Evolutionary conservation across 176 grass and related monocot genomes (phyloP).

Genomic region (Oryza coarctata): DNA sequence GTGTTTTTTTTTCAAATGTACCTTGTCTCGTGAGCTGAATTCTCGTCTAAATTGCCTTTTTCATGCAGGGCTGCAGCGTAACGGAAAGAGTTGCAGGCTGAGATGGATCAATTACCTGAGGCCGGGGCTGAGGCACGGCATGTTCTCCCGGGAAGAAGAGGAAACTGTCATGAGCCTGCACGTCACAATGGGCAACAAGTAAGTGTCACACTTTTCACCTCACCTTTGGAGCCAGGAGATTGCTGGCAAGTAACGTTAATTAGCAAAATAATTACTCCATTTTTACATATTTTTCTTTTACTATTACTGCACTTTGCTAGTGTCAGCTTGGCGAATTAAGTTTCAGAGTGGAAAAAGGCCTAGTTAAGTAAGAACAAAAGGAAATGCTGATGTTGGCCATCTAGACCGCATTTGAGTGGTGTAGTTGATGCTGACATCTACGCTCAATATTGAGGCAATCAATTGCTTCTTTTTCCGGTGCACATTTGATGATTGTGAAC

Average conservation of each 20-base stretch:
- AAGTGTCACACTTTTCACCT: conserved; percentile 36
- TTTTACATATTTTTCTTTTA: not conserved
- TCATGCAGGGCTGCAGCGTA: conserved; percentile 67
- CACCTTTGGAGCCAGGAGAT: conserved; percentile 11
- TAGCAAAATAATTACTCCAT: not conserved
- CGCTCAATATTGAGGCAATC: conserved; percentile 41
- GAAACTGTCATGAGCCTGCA: conserved; percentile 67
- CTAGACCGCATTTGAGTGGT: conserved; percentile 41
- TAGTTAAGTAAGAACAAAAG: conserved; percentile 17
- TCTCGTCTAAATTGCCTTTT: not conserved
- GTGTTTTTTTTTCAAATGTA: conserved; percentile 25
- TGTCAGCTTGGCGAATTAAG: conserved; percentile 22
- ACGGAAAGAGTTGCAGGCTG: conserved; percentile 97
- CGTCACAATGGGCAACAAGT: conserved; percentile 82
- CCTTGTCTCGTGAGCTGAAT: conserved; percentile 26
- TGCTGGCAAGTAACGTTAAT: conserved; percentile 13
- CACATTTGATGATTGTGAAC: conserved; percentile 28
- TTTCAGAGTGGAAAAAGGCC: not conserved
- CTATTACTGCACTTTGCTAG: conserved; percentile 4
- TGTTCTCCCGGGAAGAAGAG: conserved; percentile 72
- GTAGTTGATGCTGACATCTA: conserved; percentile 46
- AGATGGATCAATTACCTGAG: conserved; percentile 98
- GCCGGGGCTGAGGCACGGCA: conserved; percentile 85
- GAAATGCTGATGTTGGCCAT: conserved; percentile 45
- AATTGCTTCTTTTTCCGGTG: conserved; percentile 36